Evolutionary conservation across 495 filamentous ascomycete species (phyloP), one percentile per base, ranked within the genome.

Genomic region (Gamarada debralockiae): DNA sequence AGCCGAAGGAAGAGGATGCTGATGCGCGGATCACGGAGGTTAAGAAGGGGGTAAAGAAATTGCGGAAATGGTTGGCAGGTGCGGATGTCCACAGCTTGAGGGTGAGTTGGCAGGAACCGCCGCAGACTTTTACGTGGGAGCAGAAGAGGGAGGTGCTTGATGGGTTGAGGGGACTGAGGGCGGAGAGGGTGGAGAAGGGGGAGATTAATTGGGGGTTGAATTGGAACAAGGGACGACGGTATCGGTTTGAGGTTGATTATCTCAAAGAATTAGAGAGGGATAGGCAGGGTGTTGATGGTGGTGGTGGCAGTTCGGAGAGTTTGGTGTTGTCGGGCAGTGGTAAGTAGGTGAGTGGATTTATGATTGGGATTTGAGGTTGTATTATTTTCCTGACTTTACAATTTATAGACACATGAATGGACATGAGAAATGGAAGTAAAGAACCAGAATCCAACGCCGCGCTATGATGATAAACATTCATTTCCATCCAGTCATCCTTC

Each of bases 141-240:
- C 48, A 50, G 49, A 60, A 60, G 34, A 44, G 45, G 17, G 53
- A 53, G 13, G 37, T 60, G 2, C 37, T 60, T 27, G 58, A 57
- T 45, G 53, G 50, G 1, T 37, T 60, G 44, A 56, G 22, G 39
- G 50, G 22, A 3, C 10, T 60, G 18, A 40, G 44, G 29, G 53
- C 53, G 18, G 31, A 36, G 29, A 42, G 39, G 18, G 58, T 57
- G 1, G 21, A 36, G n/a, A 40, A 22, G 20, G 58, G 58, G 2
- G 53, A 56, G 33, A 60, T 60, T 10, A 60, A 60, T 34, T 60
- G 58, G 58, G 58, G 58, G 5, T 25, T 60, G 21, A 48, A 56
- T 37, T 60, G 52, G 52, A 60, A 60, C 46, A 44, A 44, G 13
- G 58, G 58, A 3, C 53, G 48, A 39, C 56, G 22, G 23, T 60